phyloP scores from a whole-genome alignment of 2,329 filamentous ascomycete genomes.

The Apiospora hydei region DNA sequence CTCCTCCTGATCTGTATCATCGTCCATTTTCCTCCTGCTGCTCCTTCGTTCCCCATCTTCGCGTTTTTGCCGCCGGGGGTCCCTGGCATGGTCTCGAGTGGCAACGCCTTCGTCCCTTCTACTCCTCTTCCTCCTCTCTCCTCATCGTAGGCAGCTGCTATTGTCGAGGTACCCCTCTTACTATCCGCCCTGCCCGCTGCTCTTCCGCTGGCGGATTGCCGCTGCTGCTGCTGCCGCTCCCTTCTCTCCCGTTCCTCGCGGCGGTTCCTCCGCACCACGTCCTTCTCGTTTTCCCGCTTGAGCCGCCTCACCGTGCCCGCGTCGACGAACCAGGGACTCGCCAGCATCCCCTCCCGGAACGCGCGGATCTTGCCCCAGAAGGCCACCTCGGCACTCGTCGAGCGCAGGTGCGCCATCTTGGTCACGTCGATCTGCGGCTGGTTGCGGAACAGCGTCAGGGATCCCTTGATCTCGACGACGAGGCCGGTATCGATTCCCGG shows the following conservation, averaged over 20 bases:
- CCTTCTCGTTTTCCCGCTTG: conserved; percentile 53
- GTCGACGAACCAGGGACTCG: conserved; percentile 62
- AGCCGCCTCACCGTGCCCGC: conserved; percentile 57
- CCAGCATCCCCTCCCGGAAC: conserved; percentile 60
- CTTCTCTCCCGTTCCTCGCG: neutral
- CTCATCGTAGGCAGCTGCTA: neutral
- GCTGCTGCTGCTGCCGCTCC: neutral
- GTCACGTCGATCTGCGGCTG: conserved; percentile 60
- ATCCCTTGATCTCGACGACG: conserved; percentile 65
- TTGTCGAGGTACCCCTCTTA: neutral
- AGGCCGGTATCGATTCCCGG: conserved; percentile 54
- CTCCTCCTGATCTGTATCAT: neutral
- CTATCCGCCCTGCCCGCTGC: neutral
- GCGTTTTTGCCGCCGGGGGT: neutral
- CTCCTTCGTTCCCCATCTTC: neutral
- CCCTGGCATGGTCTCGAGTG: neutral
- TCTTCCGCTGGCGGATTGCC: neutral
- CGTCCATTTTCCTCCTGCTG: neutral
- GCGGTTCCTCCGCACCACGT: conserved; percentile 29
- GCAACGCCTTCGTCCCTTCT: neutral
- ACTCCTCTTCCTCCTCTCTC: neutral
- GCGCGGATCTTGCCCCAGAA: conserved; percentile 64
- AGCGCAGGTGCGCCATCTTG: conserved; percentile 54
- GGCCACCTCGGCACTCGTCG: conserved; percentile 63
- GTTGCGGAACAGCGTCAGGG: conserved; percentile 54